Evolutionary conservation across 2,329 filamentous ascomycete genomes (phyloP).

Genomic region (Xylogone sp.): DNA sequence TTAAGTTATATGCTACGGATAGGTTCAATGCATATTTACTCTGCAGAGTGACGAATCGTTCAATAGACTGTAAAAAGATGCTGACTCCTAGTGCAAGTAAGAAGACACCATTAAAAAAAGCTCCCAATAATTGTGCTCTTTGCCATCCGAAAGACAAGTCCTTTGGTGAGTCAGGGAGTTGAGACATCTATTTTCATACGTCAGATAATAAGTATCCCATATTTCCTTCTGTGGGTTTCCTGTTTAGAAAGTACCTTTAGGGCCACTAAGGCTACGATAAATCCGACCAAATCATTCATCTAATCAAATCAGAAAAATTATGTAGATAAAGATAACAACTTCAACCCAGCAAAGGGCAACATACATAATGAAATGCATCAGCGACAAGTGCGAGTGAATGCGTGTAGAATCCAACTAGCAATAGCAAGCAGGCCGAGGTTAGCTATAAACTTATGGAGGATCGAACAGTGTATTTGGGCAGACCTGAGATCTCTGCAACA

Average conservation of each 20-base stretch:
- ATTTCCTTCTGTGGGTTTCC: background rate
- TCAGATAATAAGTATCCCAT: too few relatives aligned
- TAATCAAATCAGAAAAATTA: constrained; percentile 23
- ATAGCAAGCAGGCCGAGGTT: background rate
- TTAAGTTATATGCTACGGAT: background rate
- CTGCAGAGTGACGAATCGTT: constrained; percentile 60
- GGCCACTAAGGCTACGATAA: constrained; percentile 62
- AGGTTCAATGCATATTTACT: constrained; percentile 32
- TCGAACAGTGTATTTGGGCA: constrained; percentile 5
- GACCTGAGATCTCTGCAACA: constrained; percentile 40
- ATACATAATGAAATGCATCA: constrained; percentile 75
- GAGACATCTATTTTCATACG: constrained; percentile 45
- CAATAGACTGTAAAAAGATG: constrained; percentile 69
- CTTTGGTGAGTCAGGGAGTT: constrained; percentile 51
- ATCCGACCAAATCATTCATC: constrained; percentile 69
- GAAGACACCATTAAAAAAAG: constrained; percentile 79
- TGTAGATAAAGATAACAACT: background rate
- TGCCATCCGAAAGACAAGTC: constrained; percentile 73
- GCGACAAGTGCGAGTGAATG: constrained; percentile 68
- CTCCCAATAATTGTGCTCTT: constrained; percentile 66
- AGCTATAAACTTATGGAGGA: background rate
- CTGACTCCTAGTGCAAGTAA: constrained; percentile 68
- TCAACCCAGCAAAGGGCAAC: constrained; percentile 18
- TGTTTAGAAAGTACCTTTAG: too few relatives aligned
- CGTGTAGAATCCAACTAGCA: constrained; percentile 63